Base-by-base conservation (phyloP, 305 asterid species). In the Ilex paraguariensis region DNA sequence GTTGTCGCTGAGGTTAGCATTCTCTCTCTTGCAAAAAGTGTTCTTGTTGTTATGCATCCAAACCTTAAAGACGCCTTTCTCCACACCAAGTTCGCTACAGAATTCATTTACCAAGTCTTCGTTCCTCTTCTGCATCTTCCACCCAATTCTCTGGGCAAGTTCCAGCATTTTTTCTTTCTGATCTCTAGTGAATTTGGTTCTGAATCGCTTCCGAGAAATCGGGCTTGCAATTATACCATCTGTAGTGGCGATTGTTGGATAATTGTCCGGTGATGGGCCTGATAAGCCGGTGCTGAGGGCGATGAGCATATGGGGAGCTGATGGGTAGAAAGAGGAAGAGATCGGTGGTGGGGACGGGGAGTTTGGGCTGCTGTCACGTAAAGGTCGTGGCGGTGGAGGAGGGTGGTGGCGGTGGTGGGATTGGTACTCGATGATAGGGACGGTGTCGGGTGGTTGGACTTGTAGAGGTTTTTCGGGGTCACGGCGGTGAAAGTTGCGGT, bases 11-110 rank as follows among this genome's bases (percentile, higher is more conserved):
- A 64, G 32, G 69, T 64, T 64, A 55, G 72, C 65, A 0, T 65
- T 72, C 30, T 79, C 87, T 63, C 69, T 84, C 33, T 78, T 79
- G 2, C 85, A 84, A 46, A 75, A 74, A 12, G 84, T 66, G 73
- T 77, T 84, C 76, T 87, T 92, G 75, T 92, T 92, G 72, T 92
- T 92, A 57, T 92, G 97, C 98, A 92, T 92, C 98, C 98, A 89
- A 3, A 92, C 98, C 55, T 92, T 92, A 62, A 89, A 82, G 2
- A 92, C 95, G 11, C 88, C 84, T 50, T 68, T 84, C 3, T 92
- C 96, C 5, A 92, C 86, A 0, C 84, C 87, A 48, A 84, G 69
- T 31, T 82, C 84, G 3, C 46, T 17, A 75, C 96, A 92, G 69
- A 82, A 75, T 4, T 79, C 76, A 5, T 49, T 72, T 6, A 87